Evolutionary conservation across 768 basidiomycete species (phyloP).

Genomic region (Auriscalpium orientale): DNA sequence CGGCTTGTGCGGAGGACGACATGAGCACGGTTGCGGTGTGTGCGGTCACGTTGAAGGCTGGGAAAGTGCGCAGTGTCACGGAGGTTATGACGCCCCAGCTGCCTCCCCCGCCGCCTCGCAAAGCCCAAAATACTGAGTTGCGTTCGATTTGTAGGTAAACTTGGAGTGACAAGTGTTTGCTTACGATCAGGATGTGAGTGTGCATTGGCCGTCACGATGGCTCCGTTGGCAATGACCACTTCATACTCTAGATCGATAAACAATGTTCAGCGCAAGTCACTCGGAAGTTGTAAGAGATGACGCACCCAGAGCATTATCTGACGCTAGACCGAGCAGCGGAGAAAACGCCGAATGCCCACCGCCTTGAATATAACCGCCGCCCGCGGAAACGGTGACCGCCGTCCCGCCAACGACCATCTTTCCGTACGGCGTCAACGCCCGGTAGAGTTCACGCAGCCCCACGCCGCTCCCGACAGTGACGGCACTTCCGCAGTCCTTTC

Average conservation of each 20-base stretch:
- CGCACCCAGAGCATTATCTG: constrained; percentile 19
- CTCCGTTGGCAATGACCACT: not conserved
- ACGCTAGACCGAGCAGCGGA: constrained; percentile 17
- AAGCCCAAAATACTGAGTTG: not conserved
- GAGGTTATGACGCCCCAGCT: constrained; percentile 32
- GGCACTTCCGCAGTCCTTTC: constrained; percentile 19
- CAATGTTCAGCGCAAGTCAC: not conserved
- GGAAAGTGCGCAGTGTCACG: constrained; percentile 28
- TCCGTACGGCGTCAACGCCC: constrained; percentile 7
- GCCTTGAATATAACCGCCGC: constrained; percentile 20
- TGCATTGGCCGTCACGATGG: constrained; percentile 9
- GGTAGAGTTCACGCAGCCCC: constrained; percentile 12
- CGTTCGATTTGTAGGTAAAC: not conserved
- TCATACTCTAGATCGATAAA: not conserved
- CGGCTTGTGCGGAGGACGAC: constrained; percentile 15
- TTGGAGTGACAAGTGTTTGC: not conserved
- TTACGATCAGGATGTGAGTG: not conserved
- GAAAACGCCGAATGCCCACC: constrained; percentile 19
- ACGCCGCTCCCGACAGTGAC: constrained; percentile 19
- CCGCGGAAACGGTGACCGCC: constrained; percentile 15
- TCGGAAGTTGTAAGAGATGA: not conserved
- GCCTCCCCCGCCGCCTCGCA: constrained; percentile 17
- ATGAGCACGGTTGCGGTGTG: constrained; percentile 15
- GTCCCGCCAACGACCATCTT: constrained; percentile 18
- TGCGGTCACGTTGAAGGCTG: constrained; percentile 25